Conservation (phyloP, 495 filamentous ascomycete genomes). For the Penicillium lividum region DNA sequence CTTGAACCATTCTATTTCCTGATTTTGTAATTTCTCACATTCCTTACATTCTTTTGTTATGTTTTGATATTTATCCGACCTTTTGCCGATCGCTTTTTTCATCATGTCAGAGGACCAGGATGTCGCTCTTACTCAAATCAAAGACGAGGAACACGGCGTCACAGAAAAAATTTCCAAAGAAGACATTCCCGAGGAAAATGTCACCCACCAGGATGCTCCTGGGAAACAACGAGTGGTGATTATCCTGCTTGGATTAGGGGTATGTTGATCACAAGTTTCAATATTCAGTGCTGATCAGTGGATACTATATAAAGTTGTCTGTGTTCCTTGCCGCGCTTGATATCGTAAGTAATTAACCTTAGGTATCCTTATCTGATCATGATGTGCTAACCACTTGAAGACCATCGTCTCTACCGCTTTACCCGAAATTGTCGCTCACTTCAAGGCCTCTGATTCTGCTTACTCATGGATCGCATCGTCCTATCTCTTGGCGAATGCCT, state of each 20-base stretch:
- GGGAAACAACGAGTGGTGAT: conserved; percentile 3
- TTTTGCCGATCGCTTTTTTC: not conserved
- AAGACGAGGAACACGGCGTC: not conserved
- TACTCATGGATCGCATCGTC: conserved; percentile 58
- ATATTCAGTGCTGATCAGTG: not conserved
- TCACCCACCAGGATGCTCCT: not conserved
- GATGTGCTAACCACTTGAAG: not conserved
- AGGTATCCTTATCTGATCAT: not conserved
- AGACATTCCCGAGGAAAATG: conserved; percentile 2
- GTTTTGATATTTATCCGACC: conserved; percentile 7
- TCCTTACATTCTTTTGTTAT: not conserved
- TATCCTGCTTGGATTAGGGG: conserved; percentile 5
- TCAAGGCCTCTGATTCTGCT: conserved; percentile 43
- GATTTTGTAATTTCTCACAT: not conserved
- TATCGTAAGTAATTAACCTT: not conserved
- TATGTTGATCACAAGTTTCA: not conserved
- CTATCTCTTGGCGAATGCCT: conserved; percentile 38
- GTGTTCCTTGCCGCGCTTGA: conserved; percentile 7
- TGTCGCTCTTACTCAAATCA: not conserved
- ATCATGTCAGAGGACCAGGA: conserved; percentile 1
- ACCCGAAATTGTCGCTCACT: conserved; percentile 46
- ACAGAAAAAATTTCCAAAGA: not conserved
- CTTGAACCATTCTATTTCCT: not conserved
- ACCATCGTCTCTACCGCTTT: conserved; percentile 58
- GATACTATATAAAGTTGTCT: not conserved